Conservation (phyloP, 495 filamentous ascomycete species). For the Hyaloscypha bicolor region DNA sequence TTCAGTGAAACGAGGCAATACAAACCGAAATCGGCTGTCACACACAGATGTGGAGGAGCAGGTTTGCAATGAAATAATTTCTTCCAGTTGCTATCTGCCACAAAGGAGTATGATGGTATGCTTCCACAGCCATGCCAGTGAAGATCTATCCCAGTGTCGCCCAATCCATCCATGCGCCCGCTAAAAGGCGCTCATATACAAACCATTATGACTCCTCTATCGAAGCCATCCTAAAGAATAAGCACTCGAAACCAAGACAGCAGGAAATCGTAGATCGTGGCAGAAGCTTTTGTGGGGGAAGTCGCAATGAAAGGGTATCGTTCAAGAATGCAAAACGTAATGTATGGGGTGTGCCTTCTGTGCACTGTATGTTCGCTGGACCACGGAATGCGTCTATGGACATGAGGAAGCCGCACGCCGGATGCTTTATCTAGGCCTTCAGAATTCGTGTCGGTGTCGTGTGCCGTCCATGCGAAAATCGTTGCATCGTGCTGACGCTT, state of each 20-base stretch:
- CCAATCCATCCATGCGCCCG: background rate
- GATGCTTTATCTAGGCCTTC: background rate
- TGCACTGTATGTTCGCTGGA: background rate
- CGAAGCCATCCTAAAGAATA: background rate
- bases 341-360: background rate
- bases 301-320: background rate
- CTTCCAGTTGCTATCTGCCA: background rate
- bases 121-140: background rate
- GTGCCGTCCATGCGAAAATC: background rate
- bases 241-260: background rate
- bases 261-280: background rate
- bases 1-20: background rate
- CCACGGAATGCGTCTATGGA: background rate
- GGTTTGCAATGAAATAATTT: background rate
- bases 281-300: background rate
- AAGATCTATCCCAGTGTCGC: background rate
- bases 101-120: background rate
- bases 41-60: background rate
- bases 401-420: background rate
- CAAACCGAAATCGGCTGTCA: background rate
- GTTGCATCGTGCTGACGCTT: background rate
- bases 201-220: background rate
- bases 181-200: background rate
- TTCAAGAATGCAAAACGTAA: background rate
- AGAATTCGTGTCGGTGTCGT: background rate